Evolutionary conservation across 2,329 filamentous ascomycete genomes (phyloP), one percentile per base, ranked within the genome.

Genomic region (Westerdykella ornata): DNA sequence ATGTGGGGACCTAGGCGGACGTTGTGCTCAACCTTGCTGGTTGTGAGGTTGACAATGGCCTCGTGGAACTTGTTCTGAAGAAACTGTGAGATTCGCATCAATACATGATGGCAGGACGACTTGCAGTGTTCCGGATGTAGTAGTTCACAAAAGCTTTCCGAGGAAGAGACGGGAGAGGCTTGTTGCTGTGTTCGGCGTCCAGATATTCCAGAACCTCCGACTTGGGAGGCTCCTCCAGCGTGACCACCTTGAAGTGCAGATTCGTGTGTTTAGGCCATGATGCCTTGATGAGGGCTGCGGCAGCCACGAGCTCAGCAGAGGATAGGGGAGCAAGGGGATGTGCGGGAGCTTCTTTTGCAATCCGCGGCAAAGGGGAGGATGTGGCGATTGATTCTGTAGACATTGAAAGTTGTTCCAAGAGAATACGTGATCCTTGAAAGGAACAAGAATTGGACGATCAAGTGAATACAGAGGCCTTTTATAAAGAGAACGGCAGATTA

Each of bases 201-300:
- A 79, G 66, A 58, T 82, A 84, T n/a, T 73, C 72, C 5, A 80
- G 57, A 46, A 73, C 70, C 48, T 77, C 70, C 29, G 67, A 67
- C 68, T 85, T 85, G 30, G 71, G 68, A 3, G 81, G 81, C 54
- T 85, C 80, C 38, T 81, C 73, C 3, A 84, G 69, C 16, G 78
- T 84, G 38, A 87, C 75, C 51, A 75, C 76, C 66, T 86, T 86
- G 72, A 79, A 81, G 38, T 81, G 75, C 33, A 82, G 58, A 20
- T 75, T 68, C 2, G 73, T 75, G 17, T 70, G 68, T 11, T 67
- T 63, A 0, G 78, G 79, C 75, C 79, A 82, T 41, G 71, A 66
- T 35, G 62, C 59, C 43, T 65, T 72, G 46, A 83, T 67, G 22
- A 81, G 62, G 1, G 60, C 51, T 5, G 74, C 68, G 19, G 72